Evolutionary conservation across 345 rosid species (phyloP).

Genomic region (Mercurialis annua): DNA sequence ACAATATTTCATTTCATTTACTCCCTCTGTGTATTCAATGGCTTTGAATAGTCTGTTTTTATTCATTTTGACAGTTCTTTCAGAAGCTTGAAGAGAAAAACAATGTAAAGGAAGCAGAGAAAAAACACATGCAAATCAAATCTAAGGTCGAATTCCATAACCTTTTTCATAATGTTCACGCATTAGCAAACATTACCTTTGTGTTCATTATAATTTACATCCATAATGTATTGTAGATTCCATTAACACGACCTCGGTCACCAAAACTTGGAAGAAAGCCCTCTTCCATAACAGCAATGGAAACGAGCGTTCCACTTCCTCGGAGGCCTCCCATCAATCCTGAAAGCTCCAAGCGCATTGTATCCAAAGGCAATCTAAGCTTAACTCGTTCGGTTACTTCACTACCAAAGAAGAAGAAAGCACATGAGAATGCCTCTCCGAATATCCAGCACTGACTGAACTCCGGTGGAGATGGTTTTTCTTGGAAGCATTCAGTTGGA

Average conservation of each 20-base stretch:
- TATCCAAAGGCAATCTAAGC: constrained; percentile 33
- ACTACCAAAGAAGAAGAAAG: constrained; percentile 39
- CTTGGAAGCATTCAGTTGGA: neutral
- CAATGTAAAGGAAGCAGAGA: constrained; percentile 36
- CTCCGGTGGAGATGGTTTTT: constrained; percentile 7
- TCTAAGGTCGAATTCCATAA: constrained; percentile 33
- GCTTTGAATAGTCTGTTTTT: constrained; percentile 5
- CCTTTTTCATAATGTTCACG: neutral
- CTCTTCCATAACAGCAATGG: constrained; percentile 25
- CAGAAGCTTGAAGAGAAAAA: constrained; percentile 64
- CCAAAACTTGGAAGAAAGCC: constrained; percentile 50
- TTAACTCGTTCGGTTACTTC: constrained; percentile 30
- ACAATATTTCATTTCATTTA: neutral
- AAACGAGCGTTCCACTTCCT: constrained; percentile 38
- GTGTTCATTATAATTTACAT: neutral
- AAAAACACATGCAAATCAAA: constrained; percentile 32
- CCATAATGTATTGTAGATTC: constrained; percentile 38
- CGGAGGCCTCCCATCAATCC: constrained; percentile 31
- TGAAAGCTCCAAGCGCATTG: constrained; percentile 30
- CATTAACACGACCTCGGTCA: constrained; percentile 35
- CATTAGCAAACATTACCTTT: neutral
- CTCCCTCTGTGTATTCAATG: constrained; percentile 1
- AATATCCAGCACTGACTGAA: constrained; percentile 43
- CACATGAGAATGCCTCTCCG: constrained; percentile 68
- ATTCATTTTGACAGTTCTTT: constrained; percentile 43